Percentiles rank a stretch among this genome's conserved stretches.
These are phyloP conservation scores for Aspergillus hiratsukae DNA, from an alignment of 2,329 filamentous ascomycete genomes.

Conservation along the genomic window DNA sequence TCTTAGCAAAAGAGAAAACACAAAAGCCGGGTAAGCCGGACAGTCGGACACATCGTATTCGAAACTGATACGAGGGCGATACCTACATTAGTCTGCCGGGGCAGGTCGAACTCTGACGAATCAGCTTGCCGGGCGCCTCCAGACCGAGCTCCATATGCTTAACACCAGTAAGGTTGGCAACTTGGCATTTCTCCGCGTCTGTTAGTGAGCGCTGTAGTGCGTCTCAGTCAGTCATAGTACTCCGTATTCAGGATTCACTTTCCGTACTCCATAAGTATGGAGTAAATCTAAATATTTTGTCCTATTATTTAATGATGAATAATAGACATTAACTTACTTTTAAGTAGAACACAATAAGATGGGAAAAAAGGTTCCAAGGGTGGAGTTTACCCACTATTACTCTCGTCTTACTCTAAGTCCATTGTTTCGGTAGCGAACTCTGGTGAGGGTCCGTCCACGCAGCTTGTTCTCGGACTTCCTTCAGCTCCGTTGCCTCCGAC, in stretches of 20 bases:
- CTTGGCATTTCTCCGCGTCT: slow-evolving; percentile 19
- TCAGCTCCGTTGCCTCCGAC: neutral
- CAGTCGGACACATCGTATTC: neutral
- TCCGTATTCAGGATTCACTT: too few relatives aligned
- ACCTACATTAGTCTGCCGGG: neutral
- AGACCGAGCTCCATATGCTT: slow-evolving; percentile 31
- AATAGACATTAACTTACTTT: too few relatives aligned
- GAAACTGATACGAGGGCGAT: neutral
- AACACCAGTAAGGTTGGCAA: slow-evolving; percentile 37
- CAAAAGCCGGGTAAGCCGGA: neutral
- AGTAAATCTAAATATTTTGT: too few relatives aligned
- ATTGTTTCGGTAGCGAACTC: too few relatives aligned
- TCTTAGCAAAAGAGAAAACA: neutral
- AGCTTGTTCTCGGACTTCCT: neutral
- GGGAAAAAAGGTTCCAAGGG: too few relatives aligned
- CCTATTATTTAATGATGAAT: too few relatives aligned
- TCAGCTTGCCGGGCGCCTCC: neutral
- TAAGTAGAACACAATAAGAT: too few relatives aligned
- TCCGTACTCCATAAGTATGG: too few relatives aligned
- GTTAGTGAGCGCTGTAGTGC: too few relatives aligned
- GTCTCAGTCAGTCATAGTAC: too few relatives aligned
- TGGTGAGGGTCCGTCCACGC: neutral
- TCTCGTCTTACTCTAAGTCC: too few relatives aligned
- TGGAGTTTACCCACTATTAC: too few relatives aligned
- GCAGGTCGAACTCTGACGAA: neutral